Conservation (phyloP, 306 rosid genomes). For the Senna tora region DNA sequence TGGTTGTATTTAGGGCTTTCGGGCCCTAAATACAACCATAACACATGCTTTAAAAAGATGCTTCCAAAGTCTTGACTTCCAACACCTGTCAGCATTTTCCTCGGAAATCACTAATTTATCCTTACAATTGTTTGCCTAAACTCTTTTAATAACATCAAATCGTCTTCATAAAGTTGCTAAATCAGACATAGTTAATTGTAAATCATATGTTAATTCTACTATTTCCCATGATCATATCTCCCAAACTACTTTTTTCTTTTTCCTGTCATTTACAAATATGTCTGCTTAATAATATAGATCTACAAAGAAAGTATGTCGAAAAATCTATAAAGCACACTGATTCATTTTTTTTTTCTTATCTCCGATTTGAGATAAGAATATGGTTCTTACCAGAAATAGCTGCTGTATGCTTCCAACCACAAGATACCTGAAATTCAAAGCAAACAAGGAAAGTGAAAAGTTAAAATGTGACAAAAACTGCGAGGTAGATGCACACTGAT, state of each 20-base stretch:
- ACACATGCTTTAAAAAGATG: constrained; percentile 5
- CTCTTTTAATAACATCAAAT: constrained; percentile 8
- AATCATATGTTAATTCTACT: constrained; percentile 1
- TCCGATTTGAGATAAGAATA: no score
- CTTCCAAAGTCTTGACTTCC: not conserved
- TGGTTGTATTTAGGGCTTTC: no score
- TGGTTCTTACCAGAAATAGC: constrained; percentile 70
- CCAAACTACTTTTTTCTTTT: constrained; percentile 2
- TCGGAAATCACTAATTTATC: constrained; percentile 1
- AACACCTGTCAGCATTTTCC: not conserved
- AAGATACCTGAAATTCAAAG: constrained; percentile 64
- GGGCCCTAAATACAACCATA: no score
- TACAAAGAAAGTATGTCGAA: not conserved
- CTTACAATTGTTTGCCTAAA: constrained; percentile 23
- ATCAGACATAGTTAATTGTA: constrained; percentile 14
- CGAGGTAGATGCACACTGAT: constrained; percentile 10
- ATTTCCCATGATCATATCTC: not conserved
- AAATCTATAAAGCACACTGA: not conserved
- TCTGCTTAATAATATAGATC: not conserved
- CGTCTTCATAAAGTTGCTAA: not conserved
- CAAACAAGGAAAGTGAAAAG: constrained; percentile 6
- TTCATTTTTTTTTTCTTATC: not conserved
- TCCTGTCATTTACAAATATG: not conserved
- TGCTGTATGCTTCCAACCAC: constrained; percentile 99
- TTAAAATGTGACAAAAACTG: constrained; percentile 1